Evolutionary conservation across 1,284 basidiomycete genomes (phyloP).

Genomic region (Cutaneotrichosporon cyanovorans): DNA sequence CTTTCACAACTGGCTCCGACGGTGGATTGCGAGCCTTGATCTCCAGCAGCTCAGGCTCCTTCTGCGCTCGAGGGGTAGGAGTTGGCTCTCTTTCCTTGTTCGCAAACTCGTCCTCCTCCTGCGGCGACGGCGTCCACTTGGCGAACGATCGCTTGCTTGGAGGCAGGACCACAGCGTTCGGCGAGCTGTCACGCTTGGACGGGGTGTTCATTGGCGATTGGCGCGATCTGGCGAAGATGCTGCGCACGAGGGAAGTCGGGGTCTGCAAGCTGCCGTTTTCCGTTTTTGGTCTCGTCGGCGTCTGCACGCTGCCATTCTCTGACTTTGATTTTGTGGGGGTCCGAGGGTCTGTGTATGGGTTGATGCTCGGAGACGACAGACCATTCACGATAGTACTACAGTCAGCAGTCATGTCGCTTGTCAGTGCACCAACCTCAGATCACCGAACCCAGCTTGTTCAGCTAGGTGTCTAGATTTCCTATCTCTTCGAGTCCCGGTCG

Average conservation of each 20-base stretch:
- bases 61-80: background rate
- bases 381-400: slow-evolving; percentile 29
- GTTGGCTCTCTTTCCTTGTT: background rate
- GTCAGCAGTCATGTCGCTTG: background rate
- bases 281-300: slow-evolving; percentile 26
- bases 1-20: background rate
- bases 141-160: slow-evolving; percentile 20
- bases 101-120: background rate
- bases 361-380: slow-evolving; percentile 22
- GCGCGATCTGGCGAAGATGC: slow-evolving; percentile 28
- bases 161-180: slow-evolving; percentile 29
- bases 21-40: background rate
- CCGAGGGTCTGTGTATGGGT: slow-evolving; percentile 23
- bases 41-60: background rate
- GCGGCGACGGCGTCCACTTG: slow-evolving; percentile 17
- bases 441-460: slow-evolving; percentile 37
- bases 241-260: slow-evolving; percentile 34
- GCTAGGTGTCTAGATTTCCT: slow-evolving; percentile 19
- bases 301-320: slow-evolving; percentile 4
- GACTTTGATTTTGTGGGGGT: slow-evolving; percentile 28
- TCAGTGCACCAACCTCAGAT: slow-evolving; percentile 19
- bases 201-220: slow-evolving; percentile 17
- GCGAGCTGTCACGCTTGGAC: slow-evolving; percentile 4
- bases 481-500: slow-evolving; percentile 14
- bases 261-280: slow-evolving; percentile 12